Evolutionary conservation across 2,329 filamentous ascomycete genomes (phyloP), one percentile per base, ranked within the genome.

Genomic region (Trichoderma harzianum): DNA sequence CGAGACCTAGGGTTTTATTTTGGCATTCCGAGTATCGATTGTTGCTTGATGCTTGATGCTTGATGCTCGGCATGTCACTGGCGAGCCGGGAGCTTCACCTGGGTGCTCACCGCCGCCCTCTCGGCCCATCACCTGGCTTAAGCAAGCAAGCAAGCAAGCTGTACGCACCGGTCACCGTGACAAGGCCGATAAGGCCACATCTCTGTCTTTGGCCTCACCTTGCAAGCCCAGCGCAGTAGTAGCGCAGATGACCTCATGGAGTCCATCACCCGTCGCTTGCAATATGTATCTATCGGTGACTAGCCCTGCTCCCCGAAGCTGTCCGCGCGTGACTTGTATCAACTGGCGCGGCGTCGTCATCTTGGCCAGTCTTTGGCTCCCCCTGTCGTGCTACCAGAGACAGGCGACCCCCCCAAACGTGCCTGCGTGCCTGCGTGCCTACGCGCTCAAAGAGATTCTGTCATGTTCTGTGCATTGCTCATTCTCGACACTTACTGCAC

Each of bases 291-390:
- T 47, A 32, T 34, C 55, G 14, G 55, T 58, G 66, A 28, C 66
- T 16, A 62, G 39, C 66, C 66, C 57, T 51, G 39, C 36, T 51
- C 55, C 55, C 57, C 66, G 34, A 51, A 36, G 57, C 16, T 43
- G 28, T 34, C 66, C 16, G 66, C 66, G 66, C 66, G 66, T 69
- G 66, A 69, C 66, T 53, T 8, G 63, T 32, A 51, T 61, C 66
- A 21, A 66, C 63, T 39, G 63, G 63, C 18, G 47, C 63, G 32
- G 66, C 66, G 66, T 69, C 66, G 28, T 69, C 66, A 69, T 61
- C 39, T 43, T 51, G 24, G 57, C 57, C 36, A 39, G 36, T 62
- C 14, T 32, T 61, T 12, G 30, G 16, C 53, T 34, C 55, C 66
- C 66, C 66, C 55, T 53, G 57, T 57, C 66, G n/a, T 58, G 39